These are phyloP conservation scores for Dryadomyces quercus-mongolicae DNA, from an alignment of 2,329 filamentous ascomycete species.

Conservation along the genomic window DNA sequence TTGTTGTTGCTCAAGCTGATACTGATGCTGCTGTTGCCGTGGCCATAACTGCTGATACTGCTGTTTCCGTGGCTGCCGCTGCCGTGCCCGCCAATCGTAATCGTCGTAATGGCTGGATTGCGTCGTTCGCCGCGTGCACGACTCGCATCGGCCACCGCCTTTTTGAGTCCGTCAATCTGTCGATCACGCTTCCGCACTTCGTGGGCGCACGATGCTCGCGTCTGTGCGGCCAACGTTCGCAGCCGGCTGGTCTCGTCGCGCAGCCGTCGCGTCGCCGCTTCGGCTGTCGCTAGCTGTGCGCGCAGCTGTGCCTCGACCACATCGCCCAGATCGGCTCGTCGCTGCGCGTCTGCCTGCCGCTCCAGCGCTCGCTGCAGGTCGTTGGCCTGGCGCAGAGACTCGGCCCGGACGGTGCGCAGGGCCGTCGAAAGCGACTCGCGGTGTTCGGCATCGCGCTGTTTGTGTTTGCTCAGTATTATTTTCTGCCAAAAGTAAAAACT, in stretches of 20 bases:
- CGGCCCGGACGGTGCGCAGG: conserved; percentile 62
- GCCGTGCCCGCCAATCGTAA: conserved; percentile 36
- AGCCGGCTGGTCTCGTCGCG: conserved; percentile 75
- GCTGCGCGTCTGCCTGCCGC: conserved; percentile 40
- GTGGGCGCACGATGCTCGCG: conserved; percentile 75
- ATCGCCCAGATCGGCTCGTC: conserved; percentile 46
- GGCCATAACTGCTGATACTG: background rate
- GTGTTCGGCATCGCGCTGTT: conserved; percentile 78
- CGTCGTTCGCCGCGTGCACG: conserved; percentile 46
- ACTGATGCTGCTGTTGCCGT: background rate
- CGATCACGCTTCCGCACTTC: conserved; percentile 85
- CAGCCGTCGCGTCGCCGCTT: conserved; percentile 60
- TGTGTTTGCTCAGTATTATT: too few relatives aligned
- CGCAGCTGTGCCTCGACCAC: conserved; percentile 60
- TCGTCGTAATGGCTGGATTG: conserved; percentile 42
- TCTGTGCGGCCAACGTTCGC: conserved; percentile 69
- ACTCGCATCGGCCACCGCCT: conserved; percentile 63
- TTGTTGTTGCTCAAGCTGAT: background rate
- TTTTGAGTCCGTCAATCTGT: conserved; percentile 80
- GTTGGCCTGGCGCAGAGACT: conserved; percentile 59
- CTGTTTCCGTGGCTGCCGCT: background rate
- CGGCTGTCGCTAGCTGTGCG: conserved; percentile 59
- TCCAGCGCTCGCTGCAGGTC: conserved; percentile 51
- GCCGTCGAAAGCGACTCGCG: conserved; percentile 72
- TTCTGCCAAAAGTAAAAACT: background rate